These are phyloP conservation scores for Capsicum rhomboideum DNA, from an alignment of 257 asterid genomes.

Conservation along the genomic window DNA sequence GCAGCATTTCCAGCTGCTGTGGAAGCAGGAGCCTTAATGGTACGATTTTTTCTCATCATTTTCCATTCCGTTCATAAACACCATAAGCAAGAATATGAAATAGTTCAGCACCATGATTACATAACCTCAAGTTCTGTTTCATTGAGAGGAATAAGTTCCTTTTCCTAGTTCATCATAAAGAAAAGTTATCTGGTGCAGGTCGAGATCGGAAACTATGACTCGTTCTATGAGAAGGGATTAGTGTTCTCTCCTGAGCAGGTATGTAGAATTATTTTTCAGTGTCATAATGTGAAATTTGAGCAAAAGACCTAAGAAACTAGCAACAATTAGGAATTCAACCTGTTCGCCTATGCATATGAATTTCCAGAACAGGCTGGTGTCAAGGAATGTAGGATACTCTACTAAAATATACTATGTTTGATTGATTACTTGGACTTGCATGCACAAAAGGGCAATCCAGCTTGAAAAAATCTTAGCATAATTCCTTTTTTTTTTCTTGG, in stretches of 20 bases:
- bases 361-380: neutral
- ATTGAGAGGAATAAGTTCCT: neutral
- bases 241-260: conserved; percentile 79
- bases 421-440: neutral
- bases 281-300: neutral
- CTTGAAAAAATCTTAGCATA: neutral
- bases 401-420: neutral
- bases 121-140: neutral
- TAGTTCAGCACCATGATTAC: neutral
- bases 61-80: neutral
- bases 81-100: neutral
- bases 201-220: conserved; percentile 86
- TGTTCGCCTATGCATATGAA: neutral
- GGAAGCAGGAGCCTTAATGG: conserved; percentile 94
- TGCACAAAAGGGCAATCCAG: neutral
- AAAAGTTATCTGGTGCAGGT: conserved; percentile 34
- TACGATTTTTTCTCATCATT: conserved; percentile 8
- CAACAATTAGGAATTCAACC: neutral
- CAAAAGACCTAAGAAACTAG: neutral
- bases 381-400: neutral
- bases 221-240: conserved; percentile 74
- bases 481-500: neutral
- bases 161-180: neutral
- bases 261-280: neutral
- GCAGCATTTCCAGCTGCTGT: conserved; percentile 71